Evolutionary conservation across 176 grass and related monocot genomes (phyloP).

Genomic region (Poa annua): DNA sequence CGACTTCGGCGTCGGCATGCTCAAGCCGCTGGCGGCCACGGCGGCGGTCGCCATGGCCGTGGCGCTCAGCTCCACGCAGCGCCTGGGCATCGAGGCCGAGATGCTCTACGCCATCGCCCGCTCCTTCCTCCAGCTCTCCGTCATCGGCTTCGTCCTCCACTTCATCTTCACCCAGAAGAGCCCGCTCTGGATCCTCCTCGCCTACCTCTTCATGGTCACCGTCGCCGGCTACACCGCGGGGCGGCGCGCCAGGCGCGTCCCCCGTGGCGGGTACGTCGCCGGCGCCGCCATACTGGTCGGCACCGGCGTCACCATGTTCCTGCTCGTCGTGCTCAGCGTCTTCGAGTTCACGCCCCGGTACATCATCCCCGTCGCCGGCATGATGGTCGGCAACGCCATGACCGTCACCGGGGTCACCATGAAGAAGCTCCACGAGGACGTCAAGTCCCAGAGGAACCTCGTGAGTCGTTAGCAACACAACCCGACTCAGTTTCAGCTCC

Average conservation of each 20-base stretch:
- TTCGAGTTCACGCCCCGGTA: slow-evolving; percentile 90
- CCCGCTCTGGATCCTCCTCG: slow-evolving; percentile 79
- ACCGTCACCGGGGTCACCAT: slow-evolving; percentile 84
- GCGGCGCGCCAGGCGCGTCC: slow-evolving; percentile 68
- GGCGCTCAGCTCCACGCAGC: slow-evolving; percentile 75
- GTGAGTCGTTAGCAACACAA: slow-evolving; percentile 14
- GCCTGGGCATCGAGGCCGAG: slow-evolving; percentile 72
- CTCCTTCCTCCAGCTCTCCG: slow-evolving; percentile 90
- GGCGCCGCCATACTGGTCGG: slow-evolving; percentile 66
- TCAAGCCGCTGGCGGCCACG: slow-evolving; percentile 70
- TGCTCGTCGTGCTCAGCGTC: slow-evolving; percentile 68
- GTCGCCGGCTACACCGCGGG: slow-evolving; percentile 69
- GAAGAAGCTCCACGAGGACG: slow-evolving; percentile 53
- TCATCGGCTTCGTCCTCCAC: slow-evolving; percentile 96
- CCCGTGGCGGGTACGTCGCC: slow-evolving; percentile 69
- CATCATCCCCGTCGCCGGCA: slow-evolving; percentile 89
- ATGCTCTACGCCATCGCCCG: slow-evolving; percentile 84
- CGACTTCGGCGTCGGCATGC: slow-evolving; percentile 77
- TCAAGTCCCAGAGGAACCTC: slow-evolving; percentile 49
- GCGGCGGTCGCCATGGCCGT: slow-evolving; percentile 75
- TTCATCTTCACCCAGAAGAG: slow-evolving; percentile 92
- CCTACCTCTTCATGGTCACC: slow-evolving; percentile 96
- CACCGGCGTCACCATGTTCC: slow-evolving; percentile 77
- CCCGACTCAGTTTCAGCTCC: no score
- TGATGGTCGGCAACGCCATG: slow-evolving; percentile 97